Evolutionary conservation across 1,284 basidiomycete species (phyloP).

Genomic region (Melampsora americana): DNA sequence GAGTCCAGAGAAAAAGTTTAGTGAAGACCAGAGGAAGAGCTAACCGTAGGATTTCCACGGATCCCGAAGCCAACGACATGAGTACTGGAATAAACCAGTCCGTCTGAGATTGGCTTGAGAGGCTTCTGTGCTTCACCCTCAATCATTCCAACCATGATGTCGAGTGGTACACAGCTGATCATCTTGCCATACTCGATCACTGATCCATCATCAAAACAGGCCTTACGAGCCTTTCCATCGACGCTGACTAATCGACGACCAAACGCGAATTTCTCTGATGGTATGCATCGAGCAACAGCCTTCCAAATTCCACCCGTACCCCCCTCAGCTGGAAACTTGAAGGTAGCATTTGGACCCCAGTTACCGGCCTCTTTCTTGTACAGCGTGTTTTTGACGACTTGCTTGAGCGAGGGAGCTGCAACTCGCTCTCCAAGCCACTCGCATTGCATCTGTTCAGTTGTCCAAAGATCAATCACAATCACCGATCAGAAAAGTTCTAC

Average conservation of each 20-base stretch:
- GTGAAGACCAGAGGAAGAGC: not conserved
- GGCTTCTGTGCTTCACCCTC: slow-evolving; percentile 52
- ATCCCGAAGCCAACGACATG: slow-evolving; percentile 61
- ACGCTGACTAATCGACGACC: slow-evolving; percentile 55
- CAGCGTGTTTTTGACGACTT: slow-evolving; percentile 59
- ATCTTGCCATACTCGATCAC: slow-evolving; percentile 57
- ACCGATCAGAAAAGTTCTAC: not conserved
- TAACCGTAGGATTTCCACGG: slow-evolving; percentile 53
- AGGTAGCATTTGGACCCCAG: slow-evolving; percentile 61
- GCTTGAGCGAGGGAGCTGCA: slow-evolving; percentile 59
- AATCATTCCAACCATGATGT: slow-evolving; percentile 55
- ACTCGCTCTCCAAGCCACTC: slow-evolving; percentile 62
- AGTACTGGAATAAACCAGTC: slow-evolving; percentile 57
- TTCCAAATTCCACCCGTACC: slow-evolving; percentile 62
- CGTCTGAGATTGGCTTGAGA: slow-evolving; percentile 51
- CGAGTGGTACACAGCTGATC: slow-evolving; percentile 58
- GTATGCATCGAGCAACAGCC: slow-evolving; percentile 58
- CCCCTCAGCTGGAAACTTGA: slow-evolving; percentile 60
- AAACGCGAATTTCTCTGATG: slow-evolving; percentile 56
- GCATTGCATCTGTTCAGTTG: slow-evolving; percentile 58
- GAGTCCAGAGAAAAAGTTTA: not conserved
- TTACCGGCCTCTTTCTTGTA: slow-evolving; percentile 59
- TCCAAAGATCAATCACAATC: too few relatives aligned
- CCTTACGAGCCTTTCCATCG: slow-evolving; percentile 56
- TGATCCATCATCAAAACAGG: slow-evolving; percentile 56